Evolutionary conservation across 140 eudicot species (phyloP).

Genomic region (Erigeron philadelphicus): DNA sequence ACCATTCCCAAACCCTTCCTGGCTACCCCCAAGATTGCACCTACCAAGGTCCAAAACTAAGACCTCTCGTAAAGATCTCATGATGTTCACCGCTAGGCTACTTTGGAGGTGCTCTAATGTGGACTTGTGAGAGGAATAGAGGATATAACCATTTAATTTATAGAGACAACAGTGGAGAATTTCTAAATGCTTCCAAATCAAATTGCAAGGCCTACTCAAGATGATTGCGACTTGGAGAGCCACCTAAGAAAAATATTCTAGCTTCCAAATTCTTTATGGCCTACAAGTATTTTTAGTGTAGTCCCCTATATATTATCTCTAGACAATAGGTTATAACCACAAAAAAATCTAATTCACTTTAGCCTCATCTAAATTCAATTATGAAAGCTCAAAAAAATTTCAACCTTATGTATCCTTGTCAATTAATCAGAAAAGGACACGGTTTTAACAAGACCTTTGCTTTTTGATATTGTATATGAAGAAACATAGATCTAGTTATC

Average conservation of each 20-base stretch:
- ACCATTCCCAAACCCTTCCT: too few species aligned
- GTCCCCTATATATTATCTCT: constrained; percentile 25
- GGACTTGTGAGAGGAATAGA: neutral
- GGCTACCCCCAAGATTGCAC: too few species aligned
- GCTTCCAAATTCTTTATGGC: constrained; percentile 27
- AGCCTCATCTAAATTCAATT: constrained; percentile 24
- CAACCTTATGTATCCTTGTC: constrained; percentile 36
- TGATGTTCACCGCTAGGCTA: too few species aligned
- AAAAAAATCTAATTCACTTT: constrained; percentile 17
- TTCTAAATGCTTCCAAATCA: constrained; percentile 26
- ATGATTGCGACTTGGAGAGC: constrained; percentile 18
- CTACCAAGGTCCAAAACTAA: too few species aligned
- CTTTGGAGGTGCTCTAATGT: neutral
- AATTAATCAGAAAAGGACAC: constrained; percentile 10
- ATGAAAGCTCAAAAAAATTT: constrained; percentile 20
- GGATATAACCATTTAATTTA: neutral
- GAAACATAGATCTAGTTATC: constrained; percentile 7
- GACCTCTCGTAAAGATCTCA: too few species aligned
- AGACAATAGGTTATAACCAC: constrained; percentile 24
- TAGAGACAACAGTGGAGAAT: constrained; percentile 19
- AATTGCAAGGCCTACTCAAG: neutral
- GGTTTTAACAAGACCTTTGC: neutral
- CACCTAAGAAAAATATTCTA: neutral
- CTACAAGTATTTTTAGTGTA: constrained; percentile 15
- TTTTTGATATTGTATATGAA: neutral